Percentiles rank a stretch among this genome's conserved stretches.
Conservation (phyloP, 129 eudicot species). For the Flaveria robusta region DNA sequence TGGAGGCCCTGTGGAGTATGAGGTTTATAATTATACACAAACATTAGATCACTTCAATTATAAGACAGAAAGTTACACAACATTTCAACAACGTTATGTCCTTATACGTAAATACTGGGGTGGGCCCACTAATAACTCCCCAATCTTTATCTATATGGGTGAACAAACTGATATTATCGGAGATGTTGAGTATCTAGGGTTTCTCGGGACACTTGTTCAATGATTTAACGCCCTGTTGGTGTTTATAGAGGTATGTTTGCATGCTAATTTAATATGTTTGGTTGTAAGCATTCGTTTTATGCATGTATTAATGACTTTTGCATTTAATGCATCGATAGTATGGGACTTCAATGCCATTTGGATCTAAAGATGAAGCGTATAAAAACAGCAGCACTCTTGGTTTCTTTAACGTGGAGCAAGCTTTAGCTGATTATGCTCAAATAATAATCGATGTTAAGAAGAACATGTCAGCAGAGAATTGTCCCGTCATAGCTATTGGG, state of each 20-base stretch:
- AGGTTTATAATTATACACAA: constrained; percentile 38
- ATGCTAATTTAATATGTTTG: no score
- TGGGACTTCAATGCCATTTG: constrained; percentile 45
- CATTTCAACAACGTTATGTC: constrained; percentile 37
- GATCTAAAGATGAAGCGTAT: constrained; percentile 31
- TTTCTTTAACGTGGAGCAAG: constrained; percentile 37
- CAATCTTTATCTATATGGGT: constrained; percentile 31
- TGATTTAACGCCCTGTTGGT: constrained; percentile 35
- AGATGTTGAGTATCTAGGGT: constrained; percentile 13
- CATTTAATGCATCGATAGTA: constrained; percentile 38
- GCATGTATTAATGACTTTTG: neutral
- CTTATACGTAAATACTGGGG: constrained; percentile 26
- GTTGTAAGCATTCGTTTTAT: no score
- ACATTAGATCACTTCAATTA: constrained; percentile 41
- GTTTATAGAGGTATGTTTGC: constrained; percentile 31
- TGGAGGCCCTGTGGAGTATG: neutral
- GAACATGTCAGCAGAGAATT: constrained; percentile 34
- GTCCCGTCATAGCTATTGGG: constrained; percentile 46
- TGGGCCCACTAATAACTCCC: constrained; percentile 28
- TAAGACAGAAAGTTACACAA: constrained; percentile 28
- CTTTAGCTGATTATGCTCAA: constrained; percentile 46
- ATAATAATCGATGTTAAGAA: constrained; percentile 37
- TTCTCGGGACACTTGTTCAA: constrained; percentile 11
- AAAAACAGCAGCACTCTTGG: constrained; percentile 35
- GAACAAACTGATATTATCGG: constrained; percentile 10